Evolutionary conservation across 2,329 filamentous ascomycete genomes (phyloP).

Genomic region (Aspergillus phoenicis): DNA sequence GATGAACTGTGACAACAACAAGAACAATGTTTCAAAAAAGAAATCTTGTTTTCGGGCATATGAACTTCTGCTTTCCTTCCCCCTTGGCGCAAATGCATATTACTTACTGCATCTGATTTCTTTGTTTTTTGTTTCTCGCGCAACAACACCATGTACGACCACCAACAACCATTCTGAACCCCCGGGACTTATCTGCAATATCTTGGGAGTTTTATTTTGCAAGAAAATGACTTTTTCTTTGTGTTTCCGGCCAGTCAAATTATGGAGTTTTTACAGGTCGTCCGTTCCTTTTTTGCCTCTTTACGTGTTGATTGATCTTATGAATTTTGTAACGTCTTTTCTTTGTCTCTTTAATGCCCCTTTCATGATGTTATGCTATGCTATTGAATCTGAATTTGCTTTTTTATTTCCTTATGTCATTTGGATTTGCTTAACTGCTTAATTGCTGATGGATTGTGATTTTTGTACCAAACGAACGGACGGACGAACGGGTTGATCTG

Average conservation of each 20-base stretch:
- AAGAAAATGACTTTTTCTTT: not conserved
- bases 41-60: slow-evolving; percentile 12
- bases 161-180: not conserved
- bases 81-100: no score
- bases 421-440: not conserved
- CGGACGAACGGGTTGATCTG: no score
- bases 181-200: slow-evolving; percentile 18
- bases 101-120: slow-evolving; percentile 7
- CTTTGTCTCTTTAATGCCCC: not conserved
- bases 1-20: not conserved
- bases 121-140: slow-evolving; percentile 12
- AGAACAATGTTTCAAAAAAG: not conserved
- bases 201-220: slow-evolving; percentile 11
- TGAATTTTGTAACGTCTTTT: not conserved
- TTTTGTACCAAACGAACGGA: no score
- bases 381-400: not conserved
- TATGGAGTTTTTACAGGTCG: slow-evolving; percentile 25
- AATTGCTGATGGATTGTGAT: not conserved
- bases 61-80: slow-evolving; percentile 11
- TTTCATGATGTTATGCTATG: not conserved
- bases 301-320: not conserved
- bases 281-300: slow-evolving; percentile 13
- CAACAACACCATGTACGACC: slow-evolving; percentile 22
- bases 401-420: not conserved
- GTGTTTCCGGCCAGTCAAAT: slow-evolving; percentile 4